A percentile compares a stretch with the other conserved stretches of the same genome.
Conservation (phyloP, 2,329 filamentous ascomycete genomes). For the Colletotrichum agaves region DNA sequence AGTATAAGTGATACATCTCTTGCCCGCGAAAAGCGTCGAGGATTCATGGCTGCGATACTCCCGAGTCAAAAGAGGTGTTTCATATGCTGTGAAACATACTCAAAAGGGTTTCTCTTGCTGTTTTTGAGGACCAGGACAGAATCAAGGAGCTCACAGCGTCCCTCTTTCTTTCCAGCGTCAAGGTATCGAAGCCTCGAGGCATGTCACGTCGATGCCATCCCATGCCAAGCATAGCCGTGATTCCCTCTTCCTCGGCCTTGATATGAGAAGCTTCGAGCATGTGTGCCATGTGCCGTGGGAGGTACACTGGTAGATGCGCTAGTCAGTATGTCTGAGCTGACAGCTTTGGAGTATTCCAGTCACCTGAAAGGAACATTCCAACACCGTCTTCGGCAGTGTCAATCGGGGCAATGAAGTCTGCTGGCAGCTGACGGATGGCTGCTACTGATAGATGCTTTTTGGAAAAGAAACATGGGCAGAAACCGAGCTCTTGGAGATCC, state of each 20-base stretch:
- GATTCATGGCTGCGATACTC: too few species aligned
- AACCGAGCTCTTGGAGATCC: too few species aligned
- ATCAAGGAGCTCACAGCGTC: neutral
- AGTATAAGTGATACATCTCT: neutral
- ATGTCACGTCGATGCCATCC: neutral
- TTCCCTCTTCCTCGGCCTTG: neutral
- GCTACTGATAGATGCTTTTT: too few species aligned
- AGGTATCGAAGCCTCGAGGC: neutral
- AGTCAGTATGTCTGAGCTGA: neutral
- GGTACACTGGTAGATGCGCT: neutral
- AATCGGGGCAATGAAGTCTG: too few species aligned
- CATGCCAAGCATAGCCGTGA: neutral
- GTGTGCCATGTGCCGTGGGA: neutral
- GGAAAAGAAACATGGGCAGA: too few species aligned
- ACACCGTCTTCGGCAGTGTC: too few species aligned
- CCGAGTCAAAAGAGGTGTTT: too few species aligned
- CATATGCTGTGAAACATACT: too few species aligned
- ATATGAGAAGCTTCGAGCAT: neutral
- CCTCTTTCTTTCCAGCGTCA: neutral
- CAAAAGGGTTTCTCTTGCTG: neutral
- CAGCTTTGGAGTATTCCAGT: too few species aligned
- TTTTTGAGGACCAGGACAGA: neutral
- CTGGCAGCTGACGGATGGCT: too few species aligned
- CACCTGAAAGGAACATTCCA: too few species aligned
- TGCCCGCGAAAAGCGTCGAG: neutral